Evolutionary conservation across 495 filamentous ascomycete species (phyloP), one percentile per base, ranked within the genome.

Genomic region (Tuber borchii): DNA sequence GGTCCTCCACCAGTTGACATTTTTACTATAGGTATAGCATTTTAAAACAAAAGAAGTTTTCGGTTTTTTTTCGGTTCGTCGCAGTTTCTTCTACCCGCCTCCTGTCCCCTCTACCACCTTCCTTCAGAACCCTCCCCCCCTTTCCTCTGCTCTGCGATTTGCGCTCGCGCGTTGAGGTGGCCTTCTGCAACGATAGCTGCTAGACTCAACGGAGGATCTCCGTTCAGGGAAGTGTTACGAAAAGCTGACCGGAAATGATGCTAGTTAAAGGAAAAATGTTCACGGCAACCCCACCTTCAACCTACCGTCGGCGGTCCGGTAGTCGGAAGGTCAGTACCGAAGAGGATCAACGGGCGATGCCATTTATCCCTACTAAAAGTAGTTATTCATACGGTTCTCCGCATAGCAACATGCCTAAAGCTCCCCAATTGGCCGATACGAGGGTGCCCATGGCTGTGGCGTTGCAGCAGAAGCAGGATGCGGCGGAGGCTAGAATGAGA

Each of bases 301-400:
- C 78, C 48, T 45, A 73, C 48, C 80, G 80, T 46, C 71, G 77
- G 70, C 77, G 73, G 73, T 74, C 74, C 16, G 71, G 75, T 51
- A 73, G 76, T 12, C 73, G 74, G 61, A 77, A 37, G 69, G 39
- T 46, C 46, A 42, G 43, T 2, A 72, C 69, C 19, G 79, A 81
- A 19, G 77, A 56, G 39, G 78, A 80, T 26, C 75, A 77, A 37
- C 56, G 56, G 56, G 56, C 56, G 3, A 70, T 82, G 42, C 80
- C 80, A 3, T 82, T 77, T 26, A 74, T 82, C 80, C 76, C 81
- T 12, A 81, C 76, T 51, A 81, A 74, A 48, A 75, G 74, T 69
- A 82, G 74, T 44, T 79, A 87, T 68, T 86, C 86, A 6, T 87
- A 86, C 78, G 86, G 86, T 19, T 87, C 86, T 16, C 75, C 78